Percentiles rank a stretch among this genome's conserved stretches.
Evolutionary conservation across 345 rosid genomes (phyloP).

Genomic region (Hibiscus trionum): DNA sequence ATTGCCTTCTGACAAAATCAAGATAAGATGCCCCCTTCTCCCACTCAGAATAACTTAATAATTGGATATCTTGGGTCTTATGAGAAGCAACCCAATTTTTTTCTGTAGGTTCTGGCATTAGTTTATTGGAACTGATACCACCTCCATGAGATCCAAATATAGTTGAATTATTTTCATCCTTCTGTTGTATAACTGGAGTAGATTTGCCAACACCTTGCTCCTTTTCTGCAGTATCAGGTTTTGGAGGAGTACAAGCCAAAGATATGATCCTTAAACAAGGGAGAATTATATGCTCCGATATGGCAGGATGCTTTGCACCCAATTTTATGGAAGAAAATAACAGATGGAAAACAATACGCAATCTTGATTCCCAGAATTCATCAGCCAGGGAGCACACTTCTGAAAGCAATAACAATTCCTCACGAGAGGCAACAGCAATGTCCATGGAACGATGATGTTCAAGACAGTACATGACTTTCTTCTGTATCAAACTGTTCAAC

Average conservation of each 20-base stretch:
- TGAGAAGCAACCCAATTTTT: conserved; percentile 57
- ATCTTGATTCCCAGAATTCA: conserved; percentile 95
- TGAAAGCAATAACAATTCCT: conserved; percentile 86
- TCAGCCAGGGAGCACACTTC: conserved; percentile 94
- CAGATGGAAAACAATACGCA: conserved; percentile 90
- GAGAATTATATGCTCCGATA: conserved; percentile 94
- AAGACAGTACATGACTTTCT: conserved; percentile 93
- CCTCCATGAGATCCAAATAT: conserved; percentile 36
- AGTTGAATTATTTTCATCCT: conserved; percentile 53
- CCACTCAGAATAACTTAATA: conserved; percentile 94
- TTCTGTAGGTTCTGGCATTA: conserved; percentile 43
- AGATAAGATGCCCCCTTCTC: conserved; percentile 95
- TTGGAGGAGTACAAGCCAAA: conserved; percentile 97
- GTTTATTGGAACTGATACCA: conserved; percentile 28
- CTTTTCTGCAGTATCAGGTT: conserved; percentile 79
- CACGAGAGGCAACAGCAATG: conserved; percentile 83
- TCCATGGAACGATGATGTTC: conserved; percentile 99
- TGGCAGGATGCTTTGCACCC: conserved; percentile 98
- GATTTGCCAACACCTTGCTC: conserved; percentile 54
- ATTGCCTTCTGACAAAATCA: conserved; percentile 97
- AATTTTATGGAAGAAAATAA: conserved; percentile 87
- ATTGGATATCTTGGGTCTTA: conserved; percentile 69
- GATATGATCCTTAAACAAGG: conserved; percentile 93
- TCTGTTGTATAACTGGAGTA: conserved; percentile 36
- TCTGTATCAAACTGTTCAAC: conserved; percentile 82